Evolutionary conservation across 495 filamentous ascomycete genomes (phyloP).

Genomic region (Penicillium salamii): DNA sequence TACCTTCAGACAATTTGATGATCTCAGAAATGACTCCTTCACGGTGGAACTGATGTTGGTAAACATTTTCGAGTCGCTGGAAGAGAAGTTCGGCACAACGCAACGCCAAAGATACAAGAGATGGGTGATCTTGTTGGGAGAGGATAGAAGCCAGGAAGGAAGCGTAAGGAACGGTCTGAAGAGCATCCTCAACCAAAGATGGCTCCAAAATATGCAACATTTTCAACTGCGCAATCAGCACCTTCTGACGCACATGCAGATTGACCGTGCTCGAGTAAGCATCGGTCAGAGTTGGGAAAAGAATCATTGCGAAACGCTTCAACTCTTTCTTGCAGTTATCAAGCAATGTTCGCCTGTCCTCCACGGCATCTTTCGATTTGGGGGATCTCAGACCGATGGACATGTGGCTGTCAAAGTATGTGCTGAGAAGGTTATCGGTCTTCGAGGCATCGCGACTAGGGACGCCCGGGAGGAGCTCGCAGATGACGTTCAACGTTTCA

Average conservation of each 20-base stretch:
- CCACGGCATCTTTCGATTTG: slow-evolving; percentile 60
- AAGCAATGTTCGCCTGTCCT: slow-evolving; percentile 74
- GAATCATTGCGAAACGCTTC: slow-evolving; percentile 85
- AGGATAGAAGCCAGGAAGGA: slow-evolving; percentile 95
- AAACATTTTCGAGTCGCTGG: slow-evolving; percentile 77
- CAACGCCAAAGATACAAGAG: slow-evolving; percentile 79
- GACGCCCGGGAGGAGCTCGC: slow-evolving; percentile 77
- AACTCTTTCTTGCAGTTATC: slow-evolving; percentile 79
- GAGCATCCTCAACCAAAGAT: slow-evolving; percentile 76
- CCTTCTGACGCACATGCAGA: slow-evolving; percentile 94
- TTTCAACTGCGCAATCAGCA: slow-evolving; percentile 90
- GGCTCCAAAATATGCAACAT: slow-evolving; percentile 96
- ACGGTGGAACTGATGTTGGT: slow-evolving; percentile 94
- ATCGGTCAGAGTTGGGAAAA: slow-evolving; percentile 96
- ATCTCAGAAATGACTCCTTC: slow-evolving; percentile 97
- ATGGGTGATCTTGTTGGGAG: slow-evolving; percentile 90
- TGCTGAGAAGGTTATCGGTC: slow-evolving; percentile 52
- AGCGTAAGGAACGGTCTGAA: slow-evolving; percentile 93
- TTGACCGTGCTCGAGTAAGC: slow-evolving; percentile 99
- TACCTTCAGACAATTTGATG: slow-evolving; percentile 63
- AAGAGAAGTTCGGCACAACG: slow-evolving; percentile 86
- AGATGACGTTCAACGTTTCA: slow-evolving; percentile 96
- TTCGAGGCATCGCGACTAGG: slow-evolving; percentile 37
- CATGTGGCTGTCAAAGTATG: slow-evolving; percentile 39
- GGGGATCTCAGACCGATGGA: slow-evolving; percentile 34